Evolutionary conservation across 2,329 filamentous ascomycete genomes (phyloP).

Genomic region (Dothiorella sarmentorum): DNA sequence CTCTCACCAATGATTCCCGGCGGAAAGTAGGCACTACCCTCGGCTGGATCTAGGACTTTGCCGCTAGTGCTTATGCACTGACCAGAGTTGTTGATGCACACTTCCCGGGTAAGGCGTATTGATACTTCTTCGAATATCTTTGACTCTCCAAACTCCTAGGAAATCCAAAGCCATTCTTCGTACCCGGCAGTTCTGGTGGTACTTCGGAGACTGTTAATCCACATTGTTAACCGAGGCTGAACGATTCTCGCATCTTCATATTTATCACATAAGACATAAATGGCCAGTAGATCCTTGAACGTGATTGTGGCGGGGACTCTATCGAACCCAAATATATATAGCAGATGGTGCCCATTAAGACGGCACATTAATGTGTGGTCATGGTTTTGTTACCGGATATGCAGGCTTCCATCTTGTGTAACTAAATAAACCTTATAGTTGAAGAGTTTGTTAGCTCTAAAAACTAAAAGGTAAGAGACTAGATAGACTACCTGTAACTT

Average conservation of each 20-base stretch:
- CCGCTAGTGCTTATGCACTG: background rate
- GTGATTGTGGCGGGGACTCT: conserved; percentile 26
- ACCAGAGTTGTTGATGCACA: background rate
- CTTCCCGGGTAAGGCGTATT: conserved; percentile 15
- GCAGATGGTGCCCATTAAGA: too few relatives aligned
- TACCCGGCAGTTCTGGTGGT: conserved; percentile 19
- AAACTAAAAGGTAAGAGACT: too few relatives aligned
- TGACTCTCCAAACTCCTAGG: conserved; percentile 26
- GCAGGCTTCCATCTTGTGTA: too few relatives aligned
- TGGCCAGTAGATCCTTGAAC: conserved; percentile 26
- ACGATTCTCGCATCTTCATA: conserved; percentile 30
- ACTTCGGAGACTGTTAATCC: conserved; percentile 20
- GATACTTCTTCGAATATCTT: conserved; percentile 23
- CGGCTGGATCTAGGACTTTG: background rate
- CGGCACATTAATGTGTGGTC: too few relatives aligned
- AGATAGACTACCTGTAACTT: too few relatives aligned
- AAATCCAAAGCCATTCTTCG: conserved; percentile 29
- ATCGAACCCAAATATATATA: too few relatives aligned
- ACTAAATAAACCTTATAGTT: too few relatives aligned
- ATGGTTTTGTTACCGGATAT: too few relatives aligned
- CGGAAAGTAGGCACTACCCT: background rate
- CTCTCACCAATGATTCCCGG: background rate
- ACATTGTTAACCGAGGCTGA: conserved; percentile 27
- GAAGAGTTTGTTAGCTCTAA: too few relatives aligned
- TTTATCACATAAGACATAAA: conserved; percentile 29